Conservation (phyloP, 371 early-diverging fungal species). For the Haplosporangium sp. region DNA sequence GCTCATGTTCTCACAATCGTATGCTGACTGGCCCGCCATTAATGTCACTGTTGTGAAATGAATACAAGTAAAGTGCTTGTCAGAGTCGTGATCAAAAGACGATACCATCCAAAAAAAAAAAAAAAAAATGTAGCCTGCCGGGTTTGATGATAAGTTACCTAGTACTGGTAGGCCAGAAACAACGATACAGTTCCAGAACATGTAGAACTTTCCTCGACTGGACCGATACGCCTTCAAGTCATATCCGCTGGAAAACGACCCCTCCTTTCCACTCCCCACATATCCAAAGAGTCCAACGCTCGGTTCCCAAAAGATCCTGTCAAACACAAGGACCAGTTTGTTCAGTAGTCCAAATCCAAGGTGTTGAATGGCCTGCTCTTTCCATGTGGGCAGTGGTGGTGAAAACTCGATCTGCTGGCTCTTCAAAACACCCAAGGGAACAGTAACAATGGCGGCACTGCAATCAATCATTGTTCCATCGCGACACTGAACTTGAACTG, state of each 20-base stretch:
- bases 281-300: constrained; percentile 56
- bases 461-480: constrained; percentile 34
- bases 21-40: constrained; percentile 54
- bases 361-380: constrained; percentile 42
- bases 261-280: constrained; percentile 27
- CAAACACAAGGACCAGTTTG: constrained; percentile 60
- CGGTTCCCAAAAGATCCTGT: constrained; percentile 55
- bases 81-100: not conserved
- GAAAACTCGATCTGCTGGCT: constrained; percentile 41
- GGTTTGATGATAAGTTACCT: constrained; percentile 13
- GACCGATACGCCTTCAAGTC: constrained; percentile 41
- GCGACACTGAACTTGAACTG: constrained; percentile 39
- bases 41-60: constrained; percentile 23
- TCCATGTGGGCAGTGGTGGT: constrained; percentile 56
- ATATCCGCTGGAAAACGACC: constrained; percentile 1
- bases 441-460: constrained; percentile 49
- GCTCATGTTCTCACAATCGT: constrained; percentile 31
- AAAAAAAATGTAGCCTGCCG: not conserved
- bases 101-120: not conserved
- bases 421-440: constrained; percentile 58
- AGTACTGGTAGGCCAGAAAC: constrained; percentile 51
- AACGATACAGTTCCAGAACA: constrained; percentile 55
- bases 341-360: constrained; percentile 59
- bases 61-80: not conserved
- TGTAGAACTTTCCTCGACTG: constrained; percentile 56